phyloP scores from a whole-genome alignment of 2,329 filamentous ascomycete species.

The Passalora sequoiae region DNA sequence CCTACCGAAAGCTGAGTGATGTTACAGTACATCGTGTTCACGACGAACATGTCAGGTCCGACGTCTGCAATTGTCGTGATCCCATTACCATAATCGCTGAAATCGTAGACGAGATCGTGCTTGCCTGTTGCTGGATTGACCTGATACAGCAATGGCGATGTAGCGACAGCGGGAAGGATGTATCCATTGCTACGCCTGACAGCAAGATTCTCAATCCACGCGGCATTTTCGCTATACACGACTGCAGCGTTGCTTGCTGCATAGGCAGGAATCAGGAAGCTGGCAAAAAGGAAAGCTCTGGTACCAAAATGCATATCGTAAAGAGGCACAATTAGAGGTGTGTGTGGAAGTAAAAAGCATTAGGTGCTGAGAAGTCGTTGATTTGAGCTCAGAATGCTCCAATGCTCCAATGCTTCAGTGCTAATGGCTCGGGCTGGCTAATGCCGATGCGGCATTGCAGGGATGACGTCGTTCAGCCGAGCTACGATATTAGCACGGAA shows the following conservation, averaged over 20 bases:
- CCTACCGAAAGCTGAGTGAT: not conserved
- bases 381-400: too few species aligned
- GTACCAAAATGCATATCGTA: too few species aligned
- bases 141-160: not conserved
- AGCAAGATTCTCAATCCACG: slow-evolving; percentile 4
- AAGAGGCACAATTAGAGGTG: too few species aligned
- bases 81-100: not conserved
- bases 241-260: not conserved
- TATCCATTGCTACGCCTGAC: not conserved
- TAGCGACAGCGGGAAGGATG: not conserved
- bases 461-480: too few species aligned
- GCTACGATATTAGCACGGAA: too few species aligned
- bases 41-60: not conserved
- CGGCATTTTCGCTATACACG: not conserved
- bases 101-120: not conserved
- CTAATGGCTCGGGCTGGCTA: too few species aligned
- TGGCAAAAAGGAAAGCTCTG: too few species aligned
- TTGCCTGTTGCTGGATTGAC: not conserved
- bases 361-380: too few species aligned
- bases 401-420: too few species aligned
- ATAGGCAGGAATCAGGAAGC: too few species aligned
- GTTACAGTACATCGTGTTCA: slow-evolving; percentile 2
- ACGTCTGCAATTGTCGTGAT: slow-evolving; percentile 1
- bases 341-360: too few species aligned
- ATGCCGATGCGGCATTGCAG: too few species aligned